phyloP scores from a whole-genome alignment of 148 eudicot genomes.

The Rhododendron kiyosumense region DNA sequence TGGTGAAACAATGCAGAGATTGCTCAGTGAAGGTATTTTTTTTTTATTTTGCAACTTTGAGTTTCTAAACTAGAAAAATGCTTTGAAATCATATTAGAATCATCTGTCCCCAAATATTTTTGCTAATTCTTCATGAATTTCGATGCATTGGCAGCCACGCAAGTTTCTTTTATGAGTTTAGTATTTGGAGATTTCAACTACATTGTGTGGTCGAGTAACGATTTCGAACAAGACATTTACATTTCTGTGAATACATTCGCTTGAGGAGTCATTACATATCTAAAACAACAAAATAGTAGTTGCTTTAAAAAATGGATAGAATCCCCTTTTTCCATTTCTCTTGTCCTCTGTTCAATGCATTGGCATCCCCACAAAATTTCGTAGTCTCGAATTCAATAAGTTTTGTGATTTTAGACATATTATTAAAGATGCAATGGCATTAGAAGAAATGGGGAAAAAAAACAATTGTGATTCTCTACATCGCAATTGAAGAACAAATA shows the following conservation, averaged over 20 bases:
- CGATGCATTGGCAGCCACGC: neutral
- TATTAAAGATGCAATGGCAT: neutral
- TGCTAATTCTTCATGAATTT: no score
- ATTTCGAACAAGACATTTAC: no score
- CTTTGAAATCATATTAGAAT: neutral
- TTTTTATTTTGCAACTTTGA: neutral
- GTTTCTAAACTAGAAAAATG: neutral
- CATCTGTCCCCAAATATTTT: neutral
- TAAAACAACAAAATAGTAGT: no score
- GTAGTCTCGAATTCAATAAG: no score
- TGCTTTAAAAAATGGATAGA: no score
- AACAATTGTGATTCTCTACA: neutral
- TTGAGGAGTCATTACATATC: no score
- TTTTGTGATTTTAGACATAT: no score
- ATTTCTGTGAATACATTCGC: no score
- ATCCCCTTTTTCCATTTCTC: no score
- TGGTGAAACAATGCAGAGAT: constrained; percentile 51
- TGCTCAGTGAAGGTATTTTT: constrained; percentile 51
- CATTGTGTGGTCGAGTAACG: neutral
- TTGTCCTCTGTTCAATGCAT: no score
- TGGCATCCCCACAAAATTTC: no score
- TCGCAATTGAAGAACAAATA: neutral
- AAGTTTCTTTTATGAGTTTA: neutral
- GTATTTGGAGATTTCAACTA: neutral
- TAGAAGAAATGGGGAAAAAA: neutral